These are phyloP conservation scores for Epichloe scottii DNA, from an alignment of 2,329 filamentous ascomycete species.

Conservation along the genomic window DNA sequence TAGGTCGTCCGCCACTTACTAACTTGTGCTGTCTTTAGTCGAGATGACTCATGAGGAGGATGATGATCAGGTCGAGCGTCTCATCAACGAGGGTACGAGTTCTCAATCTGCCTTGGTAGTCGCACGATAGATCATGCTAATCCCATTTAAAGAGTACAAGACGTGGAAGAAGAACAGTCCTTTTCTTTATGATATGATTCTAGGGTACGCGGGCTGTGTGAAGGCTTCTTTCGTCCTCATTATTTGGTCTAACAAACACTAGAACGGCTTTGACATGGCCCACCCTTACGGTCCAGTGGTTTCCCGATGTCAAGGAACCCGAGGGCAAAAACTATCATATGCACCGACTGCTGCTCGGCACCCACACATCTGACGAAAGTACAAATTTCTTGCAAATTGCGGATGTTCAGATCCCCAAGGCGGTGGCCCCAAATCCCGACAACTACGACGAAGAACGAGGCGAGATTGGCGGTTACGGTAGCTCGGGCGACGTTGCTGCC, in stretches of 20 bases:
- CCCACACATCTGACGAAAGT: conserved; percentile 77
- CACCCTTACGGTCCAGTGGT: conserved; percentile 94
- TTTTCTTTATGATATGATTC: conserved; percentile 95
- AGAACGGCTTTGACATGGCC: conserved; percentile 94
- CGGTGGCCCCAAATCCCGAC: conserved; percentile 56
- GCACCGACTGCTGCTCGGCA: conserved; percentile 85
- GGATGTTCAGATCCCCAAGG: conserved; percentile 82
- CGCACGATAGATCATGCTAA: neutral
- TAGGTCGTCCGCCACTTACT: neutral
- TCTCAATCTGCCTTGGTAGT: neutral
- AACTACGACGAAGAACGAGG: conserved; percentile 87
- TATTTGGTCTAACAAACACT: conserved; percentile 3
- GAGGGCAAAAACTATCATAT: conserved; percentile 77
- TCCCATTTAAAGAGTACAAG: conserved; percentile 65
- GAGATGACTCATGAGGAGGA: conserved; percentile 50
- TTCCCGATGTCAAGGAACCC: conserved; percentile 83
- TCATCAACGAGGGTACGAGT: conserved; percentile 74
- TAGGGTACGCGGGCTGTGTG: conserved; percentile 42
- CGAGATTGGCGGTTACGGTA: conserved; percentile 88
- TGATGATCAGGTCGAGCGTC: conserved; percentile 63
- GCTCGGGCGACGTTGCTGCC: conserved; percentile 52
- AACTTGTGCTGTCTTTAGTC: conserved; percentile 14
- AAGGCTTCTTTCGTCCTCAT: neutral
- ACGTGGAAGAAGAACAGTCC: conserved; percentile 99
- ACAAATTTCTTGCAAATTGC: conserved; percentile 92